phyloP scores from a whole-genome alignment of 805 yeast species.

The Ogataea trehalophila region DNA sequence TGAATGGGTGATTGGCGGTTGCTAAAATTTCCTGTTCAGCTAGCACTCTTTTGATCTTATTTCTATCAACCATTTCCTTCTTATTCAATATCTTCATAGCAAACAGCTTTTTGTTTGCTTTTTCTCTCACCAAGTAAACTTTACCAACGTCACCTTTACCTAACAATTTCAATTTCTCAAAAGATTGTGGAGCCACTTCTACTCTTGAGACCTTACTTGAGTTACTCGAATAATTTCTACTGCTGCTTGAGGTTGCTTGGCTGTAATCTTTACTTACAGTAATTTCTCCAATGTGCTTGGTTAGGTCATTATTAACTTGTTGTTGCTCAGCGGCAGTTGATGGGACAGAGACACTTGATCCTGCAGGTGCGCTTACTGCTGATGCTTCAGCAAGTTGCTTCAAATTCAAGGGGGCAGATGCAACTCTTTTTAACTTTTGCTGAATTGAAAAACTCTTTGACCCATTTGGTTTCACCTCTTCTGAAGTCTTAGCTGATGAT shows the following conservation, averaged over 20 bases:
- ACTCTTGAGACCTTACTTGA: constrained; percentile 71
- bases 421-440: constrained; percentile 60
- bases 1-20: constrained; percentile 94
- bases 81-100: constrained; percentile 93
- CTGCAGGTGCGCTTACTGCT: not conserved
- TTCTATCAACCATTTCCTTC: constrained; percentile 90
- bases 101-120: constrained; percentile 63
- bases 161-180: constrained; percentile 81
- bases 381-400: constrained; percentile 29
- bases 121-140: constrained; percentile 87
- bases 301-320: constrained; percentile 11
- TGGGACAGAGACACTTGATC: constrained; percentile 3
- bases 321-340: constrained; percentile 11
- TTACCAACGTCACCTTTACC: constrained; percentile 99
- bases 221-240: constrained; percentile 65
- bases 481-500: not conserved
- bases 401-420: constrained; percentile 75
- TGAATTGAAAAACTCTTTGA: constrained; percentile 21
- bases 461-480: constrained; percentile 1
- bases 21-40: constrained; percentile 97
- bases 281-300: constrained; percentile 36
- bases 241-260: constrained; percentile 33
- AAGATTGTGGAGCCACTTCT: constrained; percentile 80
- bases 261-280: constrained; percentile 30
- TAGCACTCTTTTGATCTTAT: constrained; percentile 88